Base-by-base conservation (phyloP, 116 monocot species). In the Cymodocea nodosa region DNA sequence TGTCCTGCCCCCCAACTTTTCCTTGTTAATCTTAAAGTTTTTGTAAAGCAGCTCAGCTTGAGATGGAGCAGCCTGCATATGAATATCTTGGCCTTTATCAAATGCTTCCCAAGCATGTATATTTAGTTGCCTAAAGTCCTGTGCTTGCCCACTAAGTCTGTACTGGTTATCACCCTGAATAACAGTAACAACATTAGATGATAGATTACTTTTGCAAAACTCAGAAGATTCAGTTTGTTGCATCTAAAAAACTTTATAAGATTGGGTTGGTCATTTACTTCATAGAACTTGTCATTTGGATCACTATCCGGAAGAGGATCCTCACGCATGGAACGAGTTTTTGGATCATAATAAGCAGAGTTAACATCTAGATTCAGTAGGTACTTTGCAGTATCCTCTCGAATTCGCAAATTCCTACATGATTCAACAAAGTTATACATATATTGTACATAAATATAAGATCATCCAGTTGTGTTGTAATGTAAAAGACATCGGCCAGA, bases 41-140 rank as follows among this genome's bases (percentile, higher is more conserved):
- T 82, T 87, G 64, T 76, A 85, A 30, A 91, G 64, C 20, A 91
- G 66, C 65, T 97, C 97, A 65, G 97, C 97, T 75, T 97, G 97
- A 65, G 97, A 97, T 50, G 97, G 97, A 60, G 97, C 97, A 73
- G 97, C 97, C 78, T 97, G 97, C 97, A 97, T 91, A 70, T 97
- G 97, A 59, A 97, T 85, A 66, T 97, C 97, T 69, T 97, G 97
- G 2, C 97, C 95, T 68, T 95, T 95, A 15, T 95, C 95, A 74
- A 90, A 95, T 66, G 95, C 95, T 82, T 90, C 90, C 85, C 85
- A 90, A 23, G 91, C 81, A 77, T 97, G 97, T n/a, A 97, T 62
- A 55, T 90, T 97, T 57, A 97, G 84, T 64, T 97, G 83, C 68
- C 91, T 97, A 69, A 97, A 97, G 52, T 90, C 91, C 14, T 77